phyloP scores from a whole-genome alignment of 2,329 filamentous ascomycete species.

The Bipolaris oryzae region DNA sequence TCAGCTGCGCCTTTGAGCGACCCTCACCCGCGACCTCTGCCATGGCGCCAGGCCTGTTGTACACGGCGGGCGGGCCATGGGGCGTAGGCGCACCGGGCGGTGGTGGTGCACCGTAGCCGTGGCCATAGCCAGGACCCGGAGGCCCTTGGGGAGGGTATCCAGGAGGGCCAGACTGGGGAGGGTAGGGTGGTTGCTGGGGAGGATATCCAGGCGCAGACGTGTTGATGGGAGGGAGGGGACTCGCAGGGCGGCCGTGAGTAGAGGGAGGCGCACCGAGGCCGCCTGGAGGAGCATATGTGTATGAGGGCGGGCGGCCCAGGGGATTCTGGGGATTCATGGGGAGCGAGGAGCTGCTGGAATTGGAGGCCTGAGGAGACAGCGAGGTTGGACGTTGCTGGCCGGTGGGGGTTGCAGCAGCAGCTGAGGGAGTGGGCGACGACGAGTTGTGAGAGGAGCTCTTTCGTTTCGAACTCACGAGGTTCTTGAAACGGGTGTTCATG shows the following conservation, averaged over 20 bases:
- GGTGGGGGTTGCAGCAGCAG: conserved; percentile 45
- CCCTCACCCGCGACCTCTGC: conserved; percentile 84
- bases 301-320: conserved; percentile 67
- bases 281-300: conserved; percentile 59
- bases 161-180: conserved; percentile 47
- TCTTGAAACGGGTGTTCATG: conserved; percentile 79
- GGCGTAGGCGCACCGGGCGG: conserved; percentile 38
- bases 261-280: conserved; percentile 45
- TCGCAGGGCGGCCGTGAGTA: conserved; percentile 55
- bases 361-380: conserved; percentile 49
- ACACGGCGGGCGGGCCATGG: conserved; percentile 39
- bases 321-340: conserved; percentile 63
- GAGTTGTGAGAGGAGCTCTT: conserved; percentile 65
- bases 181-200: conserved; percentile 50
- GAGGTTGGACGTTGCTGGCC: conserved; percentile 47
- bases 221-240: conserved; percentile 63
- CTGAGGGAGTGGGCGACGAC: conserved; percentile 42
- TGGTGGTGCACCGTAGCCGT: conserved; percentile 35
- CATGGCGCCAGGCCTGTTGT: conserved; percentile 43
- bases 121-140: conserved; percentile 37
- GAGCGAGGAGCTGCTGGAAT: conserved; percentile 48
- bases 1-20: conserved; percentile 93
- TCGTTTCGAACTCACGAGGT: conserved; percentile 81
- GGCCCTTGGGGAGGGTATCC: conserved; percentile 50
- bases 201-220: conserved; percentile 56